phyloP scores from a whole-genome alignment of 1,284 basidiomycete genomes.

The Trichosporon sp. region DNA sequence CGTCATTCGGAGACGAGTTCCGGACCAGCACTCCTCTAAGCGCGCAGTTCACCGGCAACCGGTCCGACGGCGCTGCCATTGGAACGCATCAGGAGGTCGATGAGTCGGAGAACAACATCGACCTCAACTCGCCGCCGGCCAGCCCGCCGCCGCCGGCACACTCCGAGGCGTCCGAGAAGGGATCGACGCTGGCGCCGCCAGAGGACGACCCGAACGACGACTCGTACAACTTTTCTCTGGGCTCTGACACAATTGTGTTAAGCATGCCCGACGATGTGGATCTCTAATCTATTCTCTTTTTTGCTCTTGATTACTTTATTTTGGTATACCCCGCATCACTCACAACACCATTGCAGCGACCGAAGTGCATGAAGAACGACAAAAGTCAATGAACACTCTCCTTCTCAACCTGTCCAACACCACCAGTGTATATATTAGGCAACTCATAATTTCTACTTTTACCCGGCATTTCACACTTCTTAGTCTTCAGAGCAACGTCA shows the following conservation, averaged over 20 bases:
- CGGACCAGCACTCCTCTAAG: neutral
- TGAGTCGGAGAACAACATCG: neutral
- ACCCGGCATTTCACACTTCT: neutral
- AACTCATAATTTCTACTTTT: neutral
- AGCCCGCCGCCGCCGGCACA: neutral
- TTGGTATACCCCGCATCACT: neutral
- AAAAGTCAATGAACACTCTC: neutral
- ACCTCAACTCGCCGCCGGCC: neutral
- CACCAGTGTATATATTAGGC: neutral
- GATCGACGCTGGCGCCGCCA: neutral
- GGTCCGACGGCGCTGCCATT: neutral
- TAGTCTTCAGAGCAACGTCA: neutral
- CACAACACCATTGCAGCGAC: neutral
- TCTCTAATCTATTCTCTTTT: too few species aligned
- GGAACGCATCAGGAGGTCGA: neutral
- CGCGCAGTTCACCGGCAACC: neutral
- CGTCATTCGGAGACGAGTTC: neutral
- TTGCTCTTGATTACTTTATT: too few species aligned
- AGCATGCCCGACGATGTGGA: slow-evolving; percentile 2
- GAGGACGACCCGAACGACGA: slow-evolving; percentile 1
- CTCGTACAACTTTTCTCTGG: slow-evolving; percentile 1
- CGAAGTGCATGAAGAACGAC: neutral
- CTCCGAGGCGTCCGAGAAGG: neutral
- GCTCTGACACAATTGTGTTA: slow-evolving; percentile 1
- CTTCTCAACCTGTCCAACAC: neutral